Base-by-base conservation (phyloP, 1,284 basidiomycete species). In the Pholiota adiposa region DNA sequence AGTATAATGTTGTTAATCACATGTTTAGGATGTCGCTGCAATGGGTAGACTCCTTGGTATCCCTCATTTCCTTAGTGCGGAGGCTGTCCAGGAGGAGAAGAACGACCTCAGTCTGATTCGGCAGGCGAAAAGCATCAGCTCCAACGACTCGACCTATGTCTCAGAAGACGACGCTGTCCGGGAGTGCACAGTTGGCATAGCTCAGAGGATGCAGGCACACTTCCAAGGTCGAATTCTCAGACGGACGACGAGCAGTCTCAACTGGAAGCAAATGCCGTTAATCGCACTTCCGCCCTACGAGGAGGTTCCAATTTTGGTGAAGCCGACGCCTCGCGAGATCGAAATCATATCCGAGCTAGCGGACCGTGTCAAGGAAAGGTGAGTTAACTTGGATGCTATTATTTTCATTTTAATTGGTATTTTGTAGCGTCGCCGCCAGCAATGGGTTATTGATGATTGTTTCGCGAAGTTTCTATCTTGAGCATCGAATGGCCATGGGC, bases 31-130 rank as follows among this genome's bases (percentile, higher is more conserved):
- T 59, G 58, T 72, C 16, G 56, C 67, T 0, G 52, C 65, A 0
- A 68, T 76, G 62, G 70, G 67, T 2, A 56, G 73, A 0, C 62
- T 77, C 0, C 33, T 67, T 0, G 71, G 72, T 0, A 58, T 73
- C 0, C 51, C 65, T 0, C 58, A 72, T 48, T 77, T 76, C 58
- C 63, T 70, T 5, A 64, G 59, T 0, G 43, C 69, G 16, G 58
- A 36, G 0, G 58, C 63, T 5, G 44, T 54, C 11, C 27, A 53
- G 0, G 66, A 74, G 18, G 69, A 72, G 34, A 72, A 67, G 56
- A 52, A 27, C 0, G 70, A 75, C 46, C 40, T 49, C 0, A n/a
- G 63, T 0, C 49, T 40, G 0, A 12, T 73, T 3, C 58, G 70
- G 0, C 60, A 52, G 16, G 68, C 65, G 0, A 72, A 70, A 55